phyloP scores from a whole-genome alignment of 1,284 basidiomycete species.

The Pyrrhoderma noxium region DNA sequence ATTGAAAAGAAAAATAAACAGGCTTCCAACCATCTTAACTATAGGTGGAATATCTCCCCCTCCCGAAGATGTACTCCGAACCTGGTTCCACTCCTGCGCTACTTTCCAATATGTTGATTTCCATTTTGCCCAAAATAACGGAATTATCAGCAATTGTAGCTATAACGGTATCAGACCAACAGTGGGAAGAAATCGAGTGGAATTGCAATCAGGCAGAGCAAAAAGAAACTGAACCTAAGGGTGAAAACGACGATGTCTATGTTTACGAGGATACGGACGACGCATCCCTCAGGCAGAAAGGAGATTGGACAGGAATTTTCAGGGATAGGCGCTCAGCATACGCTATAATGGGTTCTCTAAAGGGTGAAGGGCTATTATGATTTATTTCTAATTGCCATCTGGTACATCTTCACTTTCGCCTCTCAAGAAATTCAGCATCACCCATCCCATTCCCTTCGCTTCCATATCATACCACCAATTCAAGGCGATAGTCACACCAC shows the following conservation, averaged over 20 bases:
- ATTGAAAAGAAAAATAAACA: background rate
- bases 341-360: slow-evolving; percentile 65
- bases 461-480: slow-evolving; percentile 90
- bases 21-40: background rate
- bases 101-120: slow-evolving; percentile 62
- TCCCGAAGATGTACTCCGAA: slow-evolving; percentile 55
- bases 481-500: slow-evolving; percentile 62
- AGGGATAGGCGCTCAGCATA: slow-evolving; percentile 70
- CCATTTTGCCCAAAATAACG: slow-evolving; percentile 59
- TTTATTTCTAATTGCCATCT: slow-evolving; percentile 15
- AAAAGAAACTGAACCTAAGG: slow-evolving; percentile 27
- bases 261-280: slow-evolving; percentile 47
- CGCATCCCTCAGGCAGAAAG: slow-evolving; percentile 33
- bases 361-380: slow-evolving; percentile 61
- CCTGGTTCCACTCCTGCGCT: slow-evolving; percentile 58
- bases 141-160: slow-evolving; percentile 61
- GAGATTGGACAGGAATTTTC: slow-evolving; percentile 69
- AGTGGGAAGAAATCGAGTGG: slow-evolving; percentile 74
- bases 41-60: slow-evolving; percentile 71
- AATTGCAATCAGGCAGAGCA: slow-evolving; percentile 47
- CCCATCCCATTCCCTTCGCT: slow-evolving; percentile 61
- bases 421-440: slow-evolving; percentile 56
- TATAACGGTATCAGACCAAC: slow-evolving; percentile 62
- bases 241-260: slow-evolving; percentile 41
- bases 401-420: slow-evolving; percentile 29